Evolutionary conservation across 1,284 basidiomycete species (phyloP).

Genomic region (Hemileia vastatrix): DNA sequence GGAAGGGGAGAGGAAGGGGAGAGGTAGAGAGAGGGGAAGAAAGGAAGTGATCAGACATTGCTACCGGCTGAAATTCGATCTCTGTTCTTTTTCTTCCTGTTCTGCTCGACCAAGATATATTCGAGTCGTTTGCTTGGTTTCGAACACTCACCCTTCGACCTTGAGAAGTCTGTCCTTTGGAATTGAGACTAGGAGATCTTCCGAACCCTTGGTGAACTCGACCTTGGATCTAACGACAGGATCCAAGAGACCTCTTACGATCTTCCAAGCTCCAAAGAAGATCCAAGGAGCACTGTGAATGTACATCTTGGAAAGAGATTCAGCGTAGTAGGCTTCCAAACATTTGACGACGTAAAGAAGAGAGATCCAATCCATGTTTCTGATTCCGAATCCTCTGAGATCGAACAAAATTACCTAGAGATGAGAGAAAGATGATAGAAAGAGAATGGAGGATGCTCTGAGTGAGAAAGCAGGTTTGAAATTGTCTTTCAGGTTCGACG

Average conservation of each 20-base stretch:
- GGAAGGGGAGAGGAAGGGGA: background rate
- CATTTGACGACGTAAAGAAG: conserved; percentile 33
- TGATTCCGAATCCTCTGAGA: conserved; percentile 8
- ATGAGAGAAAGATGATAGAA: no score
- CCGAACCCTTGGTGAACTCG: conserved; percentile 28
- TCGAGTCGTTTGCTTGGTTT: no score
- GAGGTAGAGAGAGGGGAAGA: no score
- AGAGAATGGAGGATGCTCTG: no score
- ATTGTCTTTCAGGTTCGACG: no score
- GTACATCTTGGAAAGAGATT: conserved; percentile 37
- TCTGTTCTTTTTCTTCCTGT: no score
- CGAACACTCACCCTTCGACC: no score
- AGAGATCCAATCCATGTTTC: conserved; percentile 22
- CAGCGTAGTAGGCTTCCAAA: conserved; percentile 42
- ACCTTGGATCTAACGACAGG: conserved; percentile 24
- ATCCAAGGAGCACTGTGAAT: conserved; percentile 41
- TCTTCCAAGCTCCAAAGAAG: conserved; percentile 40
- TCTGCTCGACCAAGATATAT: no score
- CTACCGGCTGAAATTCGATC: no score
- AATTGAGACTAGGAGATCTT: conserved; percentile 25
- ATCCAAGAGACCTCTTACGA: conserved; percentile 7
- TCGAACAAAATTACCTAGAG: background rate
- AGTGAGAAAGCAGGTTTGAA: no score
- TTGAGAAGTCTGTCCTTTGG: no score
- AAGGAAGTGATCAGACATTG: no score